These are phyloP conservation scores for Bruguiera sexangula DNA, from an alignment of 345 rosid species.

Conservation along the genomic window DNA sequence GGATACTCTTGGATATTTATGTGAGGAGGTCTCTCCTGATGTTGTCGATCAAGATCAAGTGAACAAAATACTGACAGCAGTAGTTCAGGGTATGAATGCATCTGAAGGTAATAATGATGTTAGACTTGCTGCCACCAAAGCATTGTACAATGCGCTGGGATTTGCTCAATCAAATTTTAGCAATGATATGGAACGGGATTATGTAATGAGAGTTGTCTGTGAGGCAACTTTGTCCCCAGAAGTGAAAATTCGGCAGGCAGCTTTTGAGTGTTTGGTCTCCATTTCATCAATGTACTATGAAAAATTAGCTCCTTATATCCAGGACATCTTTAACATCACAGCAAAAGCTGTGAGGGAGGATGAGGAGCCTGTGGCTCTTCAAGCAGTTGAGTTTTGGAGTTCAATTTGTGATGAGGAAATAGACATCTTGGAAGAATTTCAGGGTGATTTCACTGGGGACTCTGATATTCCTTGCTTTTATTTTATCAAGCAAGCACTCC, in stretches of 20 bases:
- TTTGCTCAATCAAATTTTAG: conserved; percentile 7
- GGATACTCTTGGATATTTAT: conserved; percentile 1
- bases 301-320: background rate
- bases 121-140: conserved; percentile 1
- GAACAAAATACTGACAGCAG: conserved; percentile 3
- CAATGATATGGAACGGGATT: conserved; percentile 3
- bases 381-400: conserved; percentile 13
- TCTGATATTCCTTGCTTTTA: conserved; percentile 1
- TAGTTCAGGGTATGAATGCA: conserved; percentile 6
- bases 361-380: conserved; percentile 8
- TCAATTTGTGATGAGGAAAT: conserved; percentile 6
- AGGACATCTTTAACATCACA: conserved; percentile 4
- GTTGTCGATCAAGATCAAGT: background rate
- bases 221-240: conserved; percentile 1
- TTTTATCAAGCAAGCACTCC: conserved; percentile 6
- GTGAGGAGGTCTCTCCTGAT: conserved; percentile 4
- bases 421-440: background rate
- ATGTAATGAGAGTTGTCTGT: conserved; percentile 1
- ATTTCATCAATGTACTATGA: conserved; percentile 7
- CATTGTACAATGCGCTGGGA: background rate
- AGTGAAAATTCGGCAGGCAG: background rate
- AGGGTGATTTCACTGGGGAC: background rate
- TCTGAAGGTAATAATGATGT: background rate
- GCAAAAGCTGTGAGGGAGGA: conserved; percentile 4
- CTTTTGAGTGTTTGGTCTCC: conserved; percentile 11